Evolutionary conservation across 352 stramenopile genomes (phyloP).

Genomic region (Phytophthora multivora): DNA sequence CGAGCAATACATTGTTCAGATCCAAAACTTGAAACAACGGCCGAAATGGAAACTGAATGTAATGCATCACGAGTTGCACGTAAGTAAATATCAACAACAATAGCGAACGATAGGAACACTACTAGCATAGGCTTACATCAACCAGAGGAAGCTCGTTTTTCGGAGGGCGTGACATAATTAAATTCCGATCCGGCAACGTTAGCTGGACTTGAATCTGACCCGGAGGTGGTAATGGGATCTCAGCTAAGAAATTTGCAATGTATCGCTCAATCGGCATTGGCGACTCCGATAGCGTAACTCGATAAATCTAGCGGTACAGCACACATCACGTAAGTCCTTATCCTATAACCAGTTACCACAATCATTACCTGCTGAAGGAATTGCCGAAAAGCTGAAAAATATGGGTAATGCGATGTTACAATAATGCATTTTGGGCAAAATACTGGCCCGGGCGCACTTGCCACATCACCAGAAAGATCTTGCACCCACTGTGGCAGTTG

Average conservation of each 20-base stretch:
- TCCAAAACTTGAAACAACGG: slow-evolving; percentile 93
- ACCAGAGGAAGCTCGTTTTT: slow-evolving; percentile 92
- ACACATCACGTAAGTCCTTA: neutral
- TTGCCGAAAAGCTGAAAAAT: slow-evolving; percentile 93
- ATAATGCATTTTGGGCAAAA: slow-evolving; percentile 95
- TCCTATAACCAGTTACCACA: neutral
- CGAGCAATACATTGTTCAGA: slow-evolving; percentile 90
- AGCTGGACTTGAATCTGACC: slow-evolving; percentile 92
- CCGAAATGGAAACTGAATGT: slow-evolving; percentile 89
- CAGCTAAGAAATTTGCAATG: slow-evolving; percentile 96
- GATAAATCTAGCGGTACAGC: slow-evolving; percentile 61
- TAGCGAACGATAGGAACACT: neutral
- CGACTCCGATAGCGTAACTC: slow-evolving; percentile 80
- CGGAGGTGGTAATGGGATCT: slow-evolving; percentile 95
- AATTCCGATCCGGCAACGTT: slow-evolving; percentile 82
- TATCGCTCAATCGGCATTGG: slow-evolving; percentile 97
- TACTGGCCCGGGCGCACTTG: slow-evolving; percentile 57
- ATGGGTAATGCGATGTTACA: slow-evolving; percentile 95
- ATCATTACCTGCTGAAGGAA: slow-evolving; percentile 93
- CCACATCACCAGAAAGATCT: slow-evolving; percentile 56
- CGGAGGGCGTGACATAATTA: slow-evolving; percentile 87
- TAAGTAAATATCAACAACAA: neutral
- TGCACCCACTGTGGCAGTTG: slow-evolving; percentile 78
- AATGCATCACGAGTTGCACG: neutral
- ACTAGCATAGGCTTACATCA: slow-evolving; percentile 57